Base-by-base conservation (phyloP, 352 stramenopile species). In the Pythium aquatile region DNA sequence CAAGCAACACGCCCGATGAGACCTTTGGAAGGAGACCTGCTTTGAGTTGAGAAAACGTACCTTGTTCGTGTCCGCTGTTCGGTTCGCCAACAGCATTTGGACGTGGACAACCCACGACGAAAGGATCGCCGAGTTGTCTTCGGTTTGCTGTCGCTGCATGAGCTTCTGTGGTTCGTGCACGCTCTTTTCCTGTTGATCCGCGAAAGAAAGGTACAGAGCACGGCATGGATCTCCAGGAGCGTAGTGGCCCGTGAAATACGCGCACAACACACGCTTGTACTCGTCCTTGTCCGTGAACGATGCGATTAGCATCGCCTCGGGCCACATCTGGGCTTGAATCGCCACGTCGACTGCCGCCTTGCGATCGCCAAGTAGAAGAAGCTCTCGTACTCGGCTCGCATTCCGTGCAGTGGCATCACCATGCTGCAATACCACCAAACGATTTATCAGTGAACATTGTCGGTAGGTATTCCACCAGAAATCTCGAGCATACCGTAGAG, bases 261-360 rank as follows among this genome's bases (percentile, higher is more conserved):
- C 74, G 20, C 79, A 78, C 42, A 96, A 49, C 2, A 94, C 88
- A 35, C 83, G 81, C 73, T 84, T 92, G 74, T 94, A 96, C 62
- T 92, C 81, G 44, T 93, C 85, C 29, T 91, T 91, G 65, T 90
- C 85, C 1, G 85, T 92, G 65, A 92, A 93, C 7, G 84, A 93
- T 30, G 81, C 85, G 47, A 96, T 90, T 2, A 96, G 72, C 76
- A 96, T 93, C 2, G 87, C 87, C 69, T 96, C 84, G 0, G 87
- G 81, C 87, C 87, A 96, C 81, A 96, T 90, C 39, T 94, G 80
- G 11, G 83, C 78, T 30, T 77, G 68, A 37, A 92, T 90, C n/a
- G 87, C 84, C n/a, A 81, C 62, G 55, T 88, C 85, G 29, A 94
- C 79, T 3, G 87, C 84, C 8, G 66, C 77, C 70, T 90, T 91